A percentile compares a stretch with the other conserved stretches of the same genome.
phyloP scores from a whole-genome alignment of 2,329 filamentous ascomycete species.

The Incumbomyces delicatus region DNA sequence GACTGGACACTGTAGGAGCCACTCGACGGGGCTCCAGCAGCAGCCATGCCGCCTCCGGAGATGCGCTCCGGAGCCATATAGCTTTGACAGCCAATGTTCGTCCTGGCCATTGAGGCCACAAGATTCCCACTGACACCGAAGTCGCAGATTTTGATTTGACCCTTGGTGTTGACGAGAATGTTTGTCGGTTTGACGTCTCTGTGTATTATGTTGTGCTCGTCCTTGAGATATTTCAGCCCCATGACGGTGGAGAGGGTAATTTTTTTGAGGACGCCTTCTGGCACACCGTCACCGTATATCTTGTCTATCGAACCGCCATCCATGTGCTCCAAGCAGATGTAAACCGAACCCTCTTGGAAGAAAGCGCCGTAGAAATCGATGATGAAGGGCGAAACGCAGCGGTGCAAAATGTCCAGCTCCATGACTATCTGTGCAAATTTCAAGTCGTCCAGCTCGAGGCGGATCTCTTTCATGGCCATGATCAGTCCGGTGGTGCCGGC shows the following conservation, averaged over 20 bases:
- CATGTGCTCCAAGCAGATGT: constrained; percentile 99
- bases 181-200: constrained; percentile 99
- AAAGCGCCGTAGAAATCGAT: constrained; percentile 99
- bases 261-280: constrained; percentile 78
- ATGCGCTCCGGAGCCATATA: constrained; percentile 99
- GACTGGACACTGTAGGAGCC: constrained; percentile 94
- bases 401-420: constrained; percentile 90
- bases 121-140: constrained; percentile 96
- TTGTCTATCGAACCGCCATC: constrained; percentile 97
- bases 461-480: constrained; percentile 99
- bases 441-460: constrained; percentile 86
- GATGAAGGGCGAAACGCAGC: constrained; percentile 89
- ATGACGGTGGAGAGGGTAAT: constrained; percentile 83
- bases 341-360: constrained; percentile 96
- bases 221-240: constrained; percentile 86
- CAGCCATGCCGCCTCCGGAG: constrained; percentile 69
- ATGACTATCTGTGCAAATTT: constrained; percentile 97
- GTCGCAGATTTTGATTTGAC: constrained; percentile 96
- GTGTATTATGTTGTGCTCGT: constrained; percentile 98
- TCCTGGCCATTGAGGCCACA: constrained; percentile 94
- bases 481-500: constrained; percentile 56
- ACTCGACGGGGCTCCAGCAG: constrained; percentile 55
- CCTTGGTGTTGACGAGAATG: constrained; percentile 78
- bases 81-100: constrained; percentile 96
- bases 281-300: constrained; percentile 80